Evolutionary conservation across 2,329 filamentous ascomycete genomes (phyloP).

Genomic region (Iodosphaeria phyllophila): DNA sequence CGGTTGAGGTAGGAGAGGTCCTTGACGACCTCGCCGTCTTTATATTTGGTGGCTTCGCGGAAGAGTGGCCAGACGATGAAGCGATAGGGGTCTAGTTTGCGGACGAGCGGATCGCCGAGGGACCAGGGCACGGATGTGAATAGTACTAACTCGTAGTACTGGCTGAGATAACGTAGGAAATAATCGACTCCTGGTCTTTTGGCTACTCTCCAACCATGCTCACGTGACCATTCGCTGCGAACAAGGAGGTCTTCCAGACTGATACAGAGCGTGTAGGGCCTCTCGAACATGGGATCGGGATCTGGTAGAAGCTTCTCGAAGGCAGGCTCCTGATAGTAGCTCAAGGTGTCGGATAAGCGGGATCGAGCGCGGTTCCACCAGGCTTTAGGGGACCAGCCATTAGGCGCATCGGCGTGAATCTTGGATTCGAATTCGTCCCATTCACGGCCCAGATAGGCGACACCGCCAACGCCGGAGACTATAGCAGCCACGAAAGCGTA

Average conservation of each 20-base stretch:
- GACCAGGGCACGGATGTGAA: conserved; percentile 79
- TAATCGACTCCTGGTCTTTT: conserved; percentile 94
- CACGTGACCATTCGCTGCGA: conserved; percentile 84
- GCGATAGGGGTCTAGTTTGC: conserved; percentile 87
- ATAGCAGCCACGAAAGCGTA: conserved; percentile 49
- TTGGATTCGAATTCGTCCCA: conserved; percentile 68
- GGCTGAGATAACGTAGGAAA: conserved; percentile 87
- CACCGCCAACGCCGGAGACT: conserved; percentile 32
- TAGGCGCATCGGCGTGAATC: conserved; percentile 51
- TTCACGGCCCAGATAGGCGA: conserved; percentile 67
- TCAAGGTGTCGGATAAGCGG: conserved; percentile 55
- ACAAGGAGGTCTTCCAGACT: conserved; percentile 87
- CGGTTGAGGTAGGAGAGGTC: conserved; percentile 97
- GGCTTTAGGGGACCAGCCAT: conserved; percentile 55
- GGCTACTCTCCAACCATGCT: conserved; percentile 87
- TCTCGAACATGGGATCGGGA: conserved; percentile 57
- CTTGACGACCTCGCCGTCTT: conserved; percentile 94
- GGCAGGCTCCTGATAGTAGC: conserved; percentile 90
- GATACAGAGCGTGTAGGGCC: conserved; percentile 82
- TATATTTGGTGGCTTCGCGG: conserved; percentile 91
- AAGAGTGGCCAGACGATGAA: conserved; percentile 92
- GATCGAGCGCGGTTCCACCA: conserved; percentile 72
- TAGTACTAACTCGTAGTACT: conserved; percentile 94
- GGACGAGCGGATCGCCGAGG: conserved; percentile 71
- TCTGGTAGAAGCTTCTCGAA: conserved; percentile 87